phyloP scores from a whole-genome alignment of 805 yeast genomes.

The Metschnikowia similis region DNA sequence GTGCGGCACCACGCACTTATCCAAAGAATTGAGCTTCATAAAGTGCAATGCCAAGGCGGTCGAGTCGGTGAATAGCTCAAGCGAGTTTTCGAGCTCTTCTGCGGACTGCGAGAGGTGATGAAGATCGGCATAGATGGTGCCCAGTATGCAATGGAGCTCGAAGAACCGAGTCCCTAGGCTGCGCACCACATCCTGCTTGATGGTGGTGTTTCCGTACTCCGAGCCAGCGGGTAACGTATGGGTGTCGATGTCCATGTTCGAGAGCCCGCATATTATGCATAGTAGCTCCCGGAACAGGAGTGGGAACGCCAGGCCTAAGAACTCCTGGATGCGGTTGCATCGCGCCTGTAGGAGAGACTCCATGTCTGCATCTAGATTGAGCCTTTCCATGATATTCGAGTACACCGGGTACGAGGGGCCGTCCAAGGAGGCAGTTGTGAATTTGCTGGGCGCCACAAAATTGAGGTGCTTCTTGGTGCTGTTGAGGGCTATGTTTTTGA shows the following conservation, averaged over 20 bases:
- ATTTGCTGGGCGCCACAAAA: neutral
- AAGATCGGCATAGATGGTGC: slow-evolving; percentile 27
- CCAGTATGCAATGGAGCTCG: slow-evolving; percentile 20
- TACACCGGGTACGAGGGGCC: slow-evolving; percentile 1
- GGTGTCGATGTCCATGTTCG: slow-evolving; percentile 18
- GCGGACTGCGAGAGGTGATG: slow-evolving; percentile 27
- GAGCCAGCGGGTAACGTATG: slow-evolving; percentile 8
- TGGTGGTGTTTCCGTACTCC: slow-evolving; percentile 4
- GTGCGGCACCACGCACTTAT: slow-evolving; percentile 28
- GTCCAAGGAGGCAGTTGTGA: neutral
- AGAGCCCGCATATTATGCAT: slow-evolving; percentile 27
- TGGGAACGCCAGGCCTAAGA: slow-evolving; percentile 24
- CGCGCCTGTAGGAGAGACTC: slow-evolving; percentile 9
- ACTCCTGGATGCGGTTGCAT: slow-evolving; percentile 19
- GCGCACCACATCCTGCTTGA: slow-evolving; percentile 20
- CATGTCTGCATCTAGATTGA: slow-evolving; percentile 9
- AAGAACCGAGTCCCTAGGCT: slow-evolving; percentile 24
- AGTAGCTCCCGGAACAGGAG: slow-evolving; percentile 24
- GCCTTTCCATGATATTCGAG: slow-evolving; percentile 6
- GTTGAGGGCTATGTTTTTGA: slow-evolving; percentile 8
- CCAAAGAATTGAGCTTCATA: slow-evolving; percentile 29
- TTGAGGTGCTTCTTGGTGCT: slow-evolving; percentile 9
- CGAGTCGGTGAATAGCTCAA: slow-evolving; percentile 20
- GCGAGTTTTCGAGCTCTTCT: slow-evolving; percentile 24
- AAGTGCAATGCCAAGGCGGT: slow-evolving; percentile 20